Conservation (phyloP, 129 eudicot species). For the Gnaphalium uliginosum region DNA sequence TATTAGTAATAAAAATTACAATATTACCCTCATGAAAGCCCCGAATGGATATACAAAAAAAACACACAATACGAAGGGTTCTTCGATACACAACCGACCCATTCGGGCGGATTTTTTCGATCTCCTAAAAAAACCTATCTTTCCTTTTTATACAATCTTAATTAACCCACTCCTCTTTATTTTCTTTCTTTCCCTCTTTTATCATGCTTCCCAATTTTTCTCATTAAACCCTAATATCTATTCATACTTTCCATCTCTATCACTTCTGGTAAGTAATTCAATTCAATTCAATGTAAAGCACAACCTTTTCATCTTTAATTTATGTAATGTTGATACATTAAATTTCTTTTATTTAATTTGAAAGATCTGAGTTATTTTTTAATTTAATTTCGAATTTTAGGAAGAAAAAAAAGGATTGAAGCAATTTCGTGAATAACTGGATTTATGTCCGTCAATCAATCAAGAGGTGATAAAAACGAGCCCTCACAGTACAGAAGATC, state of each 20-base stretch:
- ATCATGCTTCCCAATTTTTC: constrained; percentile 34
- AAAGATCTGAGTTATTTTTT: constrained; percentile 36
- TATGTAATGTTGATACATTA: constrained; percentile 24
- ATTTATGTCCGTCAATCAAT: constrained; percentile 95
- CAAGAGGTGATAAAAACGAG: constrained; percentile 77
- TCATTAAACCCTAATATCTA: constrained; percentile 38
- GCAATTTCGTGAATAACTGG: constrained; percentile 33
- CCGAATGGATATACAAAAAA: background rate
- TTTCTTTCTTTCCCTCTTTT: background rate
- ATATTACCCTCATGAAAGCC: too few species aligned
- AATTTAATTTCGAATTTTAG: constrained; percentile 17
- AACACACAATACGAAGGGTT: constrained; percentile 30
- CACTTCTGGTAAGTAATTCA: constrained; percentile 34
- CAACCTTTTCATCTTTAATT: background rate
- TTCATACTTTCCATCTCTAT: background rate
- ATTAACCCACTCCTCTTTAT: constrained; percentile 3
- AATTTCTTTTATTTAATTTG: constrained; percentile 14
- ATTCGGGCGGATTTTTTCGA: constrained; percentile 34
- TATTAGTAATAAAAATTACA: too few species aligned
- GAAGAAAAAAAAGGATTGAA: background rate
- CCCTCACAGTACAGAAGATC: constrained; percentile 61
- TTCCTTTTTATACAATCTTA: constrained; percentile 24
- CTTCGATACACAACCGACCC: constrained; percentile 43
- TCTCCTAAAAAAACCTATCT: constrained; percentile 44
- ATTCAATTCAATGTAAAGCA: constrained; percentile 13